A percentile compares a stretch with the other conserved stretches of the same genome.
These are phyloP conservation scores for Jacaranda mimosifolia DNA, from an alignment of 257 asterid genomes.

Conservation along the genomic window DNA sequence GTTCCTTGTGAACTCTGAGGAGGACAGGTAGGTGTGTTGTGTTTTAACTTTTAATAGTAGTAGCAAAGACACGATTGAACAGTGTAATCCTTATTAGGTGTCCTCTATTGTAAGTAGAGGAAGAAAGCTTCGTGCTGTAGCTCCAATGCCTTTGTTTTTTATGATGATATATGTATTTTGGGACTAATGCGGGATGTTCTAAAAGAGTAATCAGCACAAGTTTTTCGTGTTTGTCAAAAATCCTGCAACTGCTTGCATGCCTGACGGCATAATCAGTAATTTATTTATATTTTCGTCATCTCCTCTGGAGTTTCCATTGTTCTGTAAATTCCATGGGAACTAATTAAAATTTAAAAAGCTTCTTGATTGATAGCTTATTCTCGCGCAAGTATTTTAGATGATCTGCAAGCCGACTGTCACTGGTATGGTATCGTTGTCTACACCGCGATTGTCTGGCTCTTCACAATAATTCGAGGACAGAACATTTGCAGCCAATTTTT, in stretches of 20 bases:
- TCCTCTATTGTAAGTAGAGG: background rate
- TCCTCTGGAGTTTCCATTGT: background rate
- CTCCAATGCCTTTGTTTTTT: constrained; percentile 31
- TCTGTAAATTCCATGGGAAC: background rate
- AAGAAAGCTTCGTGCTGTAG: constrained; percentile 16
- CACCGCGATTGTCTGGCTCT: too few species aligned
- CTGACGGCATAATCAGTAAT: too few species aligned
- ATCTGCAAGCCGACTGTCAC: too few species aligned
- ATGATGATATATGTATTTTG: background rate
- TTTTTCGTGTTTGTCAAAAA: background rate
- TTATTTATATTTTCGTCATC: background rate
- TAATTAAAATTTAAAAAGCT: too few species aligned
- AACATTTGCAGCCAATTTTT: too few species aligned
- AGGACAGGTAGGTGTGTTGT: constrained; percentile 8
- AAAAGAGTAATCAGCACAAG: constrained; percentile 21
- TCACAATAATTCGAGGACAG: too few species aligned
- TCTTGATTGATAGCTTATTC: too few species aligned
- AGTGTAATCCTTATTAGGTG: background rate
- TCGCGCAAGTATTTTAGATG: background rate
- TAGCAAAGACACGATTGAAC: constrained; percentile 10
- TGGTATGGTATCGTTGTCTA: too few species aligned
- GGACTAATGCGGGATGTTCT: constrained; percentile 22
- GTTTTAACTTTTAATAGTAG: constrained; percentile 24
- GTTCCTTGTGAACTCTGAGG: background rate
- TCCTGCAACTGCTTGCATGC: background rate